Conservation (phyloP, 2,329 filamentous ascomycete species). For the Dactylonectria macrodidyma region DNA sequence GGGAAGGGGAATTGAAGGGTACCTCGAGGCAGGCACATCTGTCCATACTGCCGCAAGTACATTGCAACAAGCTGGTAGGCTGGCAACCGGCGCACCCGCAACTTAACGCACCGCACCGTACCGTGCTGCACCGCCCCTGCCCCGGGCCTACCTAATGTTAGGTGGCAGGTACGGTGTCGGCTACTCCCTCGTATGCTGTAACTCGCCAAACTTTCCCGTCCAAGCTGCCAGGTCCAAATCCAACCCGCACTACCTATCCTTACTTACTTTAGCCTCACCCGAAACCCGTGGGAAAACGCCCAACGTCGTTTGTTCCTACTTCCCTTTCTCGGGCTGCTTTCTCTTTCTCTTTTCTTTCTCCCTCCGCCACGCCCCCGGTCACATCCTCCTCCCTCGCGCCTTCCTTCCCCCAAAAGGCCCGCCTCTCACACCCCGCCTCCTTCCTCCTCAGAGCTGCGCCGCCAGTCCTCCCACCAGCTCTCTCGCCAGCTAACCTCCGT, state of each 20-base stretch:
- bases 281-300: not conserved
- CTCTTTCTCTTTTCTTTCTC: conserved; percentile 13
- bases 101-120: conserved; percentile 3
- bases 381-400: conserved; percentile 10
- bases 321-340: not conserved
- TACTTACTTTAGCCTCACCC: conserved; percentile 1
- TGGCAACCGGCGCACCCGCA: conserved; percentile 12
- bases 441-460: conserved; percentile 30
- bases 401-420: conserved; percentile 28
- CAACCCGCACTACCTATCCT: not conserved
- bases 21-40: conserved; percentile 7
- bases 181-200: conserved; percentile 4
- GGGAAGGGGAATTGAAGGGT: not conserved
- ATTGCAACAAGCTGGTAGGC: not conserved
- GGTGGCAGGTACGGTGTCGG: not conserved
- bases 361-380: conserved; percentile 11
- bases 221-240: not conserved
- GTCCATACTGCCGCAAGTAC: conserved; percentile 16
- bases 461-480: conserved; percentile 28
- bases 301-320: not conserved
- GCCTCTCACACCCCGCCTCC: conserved; percentile 27
- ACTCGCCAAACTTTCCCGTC: conserved; percentile 21
- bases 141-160: not conserved
- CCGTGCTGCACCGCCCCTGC: not conserved
- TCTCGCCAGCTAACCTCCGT: conserved; percentile 28